Conservation (phyloP, 169 alveolate genomes). For the Theileria orientalis region DNA sequence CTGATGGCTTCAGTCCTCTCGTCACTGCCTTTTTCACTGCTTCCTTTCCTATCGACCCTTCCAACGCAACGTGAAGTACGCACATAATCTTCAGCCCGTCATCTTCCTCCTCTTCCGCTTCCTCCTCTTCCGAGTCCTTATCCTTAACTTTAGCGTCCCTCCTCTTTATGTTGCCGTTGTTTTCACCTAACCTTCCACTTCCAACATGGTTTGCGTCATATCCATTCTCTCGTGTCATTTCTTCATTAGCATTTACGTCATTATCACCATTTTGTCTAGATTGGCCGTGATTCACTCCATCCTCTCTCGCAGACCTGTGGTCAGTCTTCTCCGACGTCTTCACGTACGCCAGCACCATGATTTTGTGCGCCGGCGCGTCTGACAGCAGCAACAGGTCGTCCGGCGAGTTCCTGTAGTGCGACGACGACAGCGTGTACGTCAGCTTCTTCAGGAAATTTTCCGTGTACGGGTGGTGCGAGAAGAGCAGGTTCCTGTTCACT, state of each 20-base stretch:
- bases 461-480: conserved; percentile 94
- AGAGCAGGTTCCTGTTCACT: conserved; percentile 97
- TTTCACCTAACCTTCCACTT: background rate
- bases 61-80: conserved; percentile 88
- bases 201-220: conserved; percentile 2
- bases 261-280: conserved; percentile 2
- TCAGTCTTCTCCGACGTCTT: background rate
- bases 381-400: conserved; percentile 96
- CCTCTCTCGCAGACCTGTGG: conserved; percentile 1
- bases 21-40: conserved; percentile 72
- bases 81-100: conserved; percentile 80
- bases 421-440: conserved; percentile 94
- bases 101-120: conserved; percentile 10
- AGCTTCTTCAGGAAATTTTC: conserved; percentile 93
- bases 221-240: conserved; percentile 33
- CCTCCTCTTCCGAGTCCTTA: conserved; percentile 29
- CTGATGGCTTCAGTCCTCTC: conserved; percentile 88
- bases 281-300: conserved; percentile 68
- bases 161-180: background rate
- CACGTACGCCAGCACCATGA: conserved; percentile 86
- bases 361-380: conserved; percentile 99
- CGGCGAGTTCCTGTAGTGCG: conserved; percentile 99
- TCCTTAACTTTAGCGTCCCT: conserved; percentile 23
- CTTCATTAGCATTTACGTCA: background rate
- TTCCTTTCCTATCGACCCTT: conserved; percentile 88